Conservation (phyloP, 1,284 basidiomycete genomes). For the Trametes pubescens region DNA sequence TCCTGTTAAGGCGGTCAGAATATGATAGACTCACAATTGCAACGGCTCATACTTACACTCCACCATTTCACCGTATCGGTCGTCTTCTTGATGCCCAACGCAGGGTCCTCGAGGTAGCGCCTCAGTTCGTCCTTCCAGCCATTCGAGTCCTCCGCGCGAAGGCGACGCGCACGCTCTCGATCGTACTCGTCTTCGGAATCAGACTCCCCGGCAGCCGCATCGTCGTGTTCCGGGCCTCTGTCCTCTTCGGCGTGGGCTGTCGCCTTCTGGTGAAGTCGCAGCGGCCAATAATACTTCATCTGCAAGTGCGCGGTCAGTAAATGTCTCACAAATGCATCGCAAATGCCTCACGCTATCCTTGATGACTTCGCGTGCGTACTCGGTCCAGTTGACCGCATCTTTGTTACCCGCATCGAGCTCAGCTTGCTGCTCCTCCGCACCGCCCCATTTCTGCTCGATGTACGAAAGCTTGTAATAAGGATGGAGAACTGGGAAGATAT, state of each 20-base stretch:
- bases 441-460: slow-evolving; percentile 9
- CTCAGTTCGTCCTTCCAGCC: slow-evolving; percentile 14
- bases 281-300: too few species aligned
- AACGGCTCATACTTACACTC: slow-evolving; percentile 9
- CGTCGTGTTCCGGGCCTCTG: slow-evolving; percentile 27
- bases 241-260: slow-evolving; percentile 28
- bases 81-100: slow-evolving; percentile 10
- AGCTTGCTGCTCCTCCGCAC: not conserved
- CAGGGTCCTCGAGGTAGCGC: slow-evolving; percentile 13
- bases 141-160: not conserved
- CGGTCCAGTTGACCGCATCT: not conserved
- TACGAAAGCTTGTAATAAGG: slow-evolving; percentile 7
- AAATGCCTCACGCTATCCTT: not conserved
- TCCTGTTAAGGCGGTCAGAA: too few species aligned
- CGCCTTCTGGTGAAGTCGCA: too few species aligned
- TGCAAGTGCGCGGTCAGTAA: too few species aligned
- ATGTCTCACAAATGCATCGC: too few species aligned
- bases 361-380: not conserved
- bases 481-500: not conserved
- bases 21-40: too few species aligned
- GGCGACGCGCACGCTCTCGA: not conserved
- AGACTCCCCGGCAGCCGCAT: not conserved
- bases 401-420: not conserved
- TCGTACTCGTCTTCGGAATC: slow-evolving; percentile 2
- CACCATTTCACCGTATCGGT: slow-evolving; percentile 20